These are phyloP conservation scores for Bipolaris sorokiniana DNA, from an alignment of 2,329 filamentous ascomycete species.

Conservation along the genomic window DNA sequence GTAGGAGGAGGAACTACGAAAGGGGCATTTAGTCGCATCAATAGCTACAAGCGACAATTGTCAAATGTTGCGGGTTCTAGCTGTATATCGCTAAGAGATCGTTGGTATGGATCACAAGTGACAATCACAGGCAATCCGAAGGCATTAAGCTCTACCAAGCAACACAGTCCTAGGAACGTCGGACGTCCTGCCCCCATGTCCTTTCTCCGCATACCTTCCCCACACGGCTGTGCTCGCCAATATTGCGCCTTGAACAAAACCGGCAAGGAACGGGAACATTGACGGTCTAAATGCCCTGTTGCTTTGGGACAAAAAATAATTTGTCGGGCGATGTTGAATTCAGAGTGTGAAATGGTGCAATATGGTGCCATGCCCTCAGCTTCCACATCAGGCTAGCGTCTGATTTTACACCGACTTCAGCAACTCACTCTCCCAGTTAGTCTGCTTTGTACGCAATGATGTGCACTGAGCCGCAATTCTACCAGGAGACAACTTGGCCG, in stretches of 20 bases:
- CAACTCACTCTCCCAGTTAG: neutral
- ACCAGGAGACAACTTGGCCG: neutral
- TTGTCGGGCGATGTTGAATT: conserved; percentile 15
- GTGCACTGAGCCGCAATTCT: neutral
- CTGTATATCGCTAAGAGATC: neutral
- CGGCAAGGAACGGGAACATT: neutral
- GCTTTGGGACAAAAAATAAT: neutral
- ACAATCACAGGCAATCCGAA: neutral
- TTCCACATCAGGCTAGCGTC: conserved; percentile 23
- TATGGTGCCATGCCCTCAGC: conserved; percentile 23
- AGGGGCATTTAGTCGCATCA: neutral
- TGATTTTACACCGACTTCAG: conserved; percentile 22
- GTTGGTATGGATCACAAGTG: neutral
- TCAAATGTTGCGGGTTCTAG: neutral
- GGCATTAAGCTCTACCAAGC: neutral
- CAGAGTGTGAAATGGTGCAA: conserved; percentile 23
- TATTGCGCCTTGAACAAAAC: neutral
- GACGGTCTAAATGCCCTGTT: neutral
- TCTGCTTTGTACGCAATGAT: neutral
- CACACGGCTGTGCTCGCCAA: neutral
- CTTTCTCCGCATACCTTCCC: neutral
- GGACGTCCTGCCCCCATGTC: neutral
- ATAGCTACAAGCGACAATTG: neutral
- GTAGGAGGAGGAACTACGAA: neutral
- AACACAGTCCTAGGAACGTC: neutral